Percentiles rank a stretch among this genome's conserved stretches.
These are phyloP conservation scores for Corchorus olitorius DNA, from an alignment of 345 rosid species.

Conservation along the genomic window DNA sequence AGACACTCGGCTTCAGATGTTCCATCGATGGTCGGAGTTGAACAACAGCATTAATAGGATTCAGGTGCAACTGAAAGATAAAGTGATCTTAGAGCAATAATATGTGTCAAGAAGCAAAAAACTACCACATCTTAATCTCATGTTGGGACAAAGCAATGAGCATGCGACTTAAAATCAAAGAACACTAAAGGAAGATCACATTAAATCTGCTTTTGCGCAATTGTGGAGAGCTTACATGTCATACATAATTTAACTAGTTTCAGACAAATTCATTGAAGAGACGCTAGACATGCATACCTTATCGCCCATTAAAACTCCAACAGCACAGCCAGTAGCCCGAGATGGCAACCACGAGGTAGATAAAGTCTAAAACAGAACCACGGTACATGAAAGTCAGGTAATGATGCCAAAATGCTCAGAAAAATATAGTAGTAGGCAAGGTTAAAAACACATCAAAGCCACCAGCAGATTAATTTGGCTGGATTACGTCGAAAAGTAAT, in stretches of 20 bases:
- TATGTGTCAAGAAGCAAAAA: not conserved
- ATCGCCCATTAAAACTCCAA: constrained; percentile 75
- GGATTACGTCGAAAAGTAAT: not conserved
- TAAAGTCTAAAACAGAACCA: constrained; percentile 50
- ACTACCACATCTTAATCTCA: not conserved
- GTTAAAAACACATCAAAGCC: not conserved
- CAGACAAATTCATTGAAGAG: not conserved
- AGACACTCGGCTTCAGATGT: constrained; percentile 38
- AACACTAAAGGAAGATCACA: not conserved
- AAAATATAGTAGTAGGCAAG: not conserved
- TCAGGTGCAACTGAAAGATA: constrained; percentile 77
- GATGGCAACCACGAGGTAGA: constrained; percentile 54
- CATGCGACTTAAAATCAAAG: not conserved
- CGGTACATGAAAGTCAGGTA: not conserved
- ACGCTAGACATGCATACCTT: constrained; percentile 50
- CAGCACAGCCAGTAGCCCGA: constrained; percentile 52
- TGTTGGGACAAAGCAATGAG: not conserved
- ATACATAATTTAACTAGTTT: not conserved
- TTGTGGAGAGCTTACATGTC: not conserved
- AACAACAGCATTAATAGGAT: constrained; percentile 81
- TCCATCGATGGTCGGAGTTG: constrained; percentile 80
- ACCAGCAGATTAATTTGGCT: not conserved
- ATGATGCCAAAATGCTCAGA: not conserved
- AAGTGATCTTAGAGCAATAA: constrained; percentile 1
- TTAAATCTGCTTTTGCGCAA: not conserved